Percentiles rank a stretch among this genome's conserved stretches.
Conservation (phyloP, 1,284 basidiomycete species). For the Abortiporus biennis region DNA sequence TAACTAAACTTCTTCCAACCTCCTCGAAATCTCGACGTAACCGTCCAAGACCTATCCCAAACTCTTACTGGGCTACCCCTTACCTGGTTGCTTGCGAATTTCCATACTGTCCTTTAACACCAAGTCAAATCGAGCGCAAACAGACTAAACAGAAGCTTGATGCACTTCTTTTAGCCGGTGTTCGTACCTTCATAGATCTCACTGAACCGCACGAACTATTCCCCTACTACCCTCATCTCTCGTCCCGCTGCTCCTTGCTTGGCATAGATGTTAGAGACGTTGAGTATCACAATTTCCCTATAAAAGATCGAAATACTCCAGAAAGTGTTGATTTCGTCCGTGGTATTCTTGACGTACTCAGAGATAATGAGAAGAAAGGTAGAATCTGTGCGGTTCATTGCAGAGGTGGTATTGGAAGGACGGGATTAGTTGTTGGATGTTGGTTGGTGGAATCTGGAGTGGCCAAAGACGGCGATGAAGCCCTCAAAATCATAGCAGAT, state of each 20-base stretch:
- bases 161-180: slow-evolving; percentile 59
- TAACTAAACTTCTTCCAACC: no score
- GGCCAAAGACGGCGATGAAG: slow-evolving; percentile 56
- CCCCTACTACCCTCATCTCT: slow-evolving; percentile 55
- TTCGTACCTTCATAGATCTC: slow-evolving; percentile 74
- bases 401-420: slow-evolving; percentile 70
- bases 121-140: slow-evolving; percentile 27
- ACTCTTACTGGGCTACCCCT: slow-evolving; percentile 76
- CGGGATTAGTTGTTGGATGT: slow-evolving; percentile 70
- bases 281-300: slow-evolving; percentile 72
- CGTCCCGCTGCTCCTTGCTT: slow-evolving; percentile 42
- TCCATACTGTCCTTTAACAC: slow-evolving; percentile 52
- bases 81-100: slow-evolving; percentile 72
- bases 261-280: slow-evolving; percentile 46
- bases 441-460: slow-evolving; percentile 66
- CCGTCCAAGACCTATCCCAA: slow-evolving; percentile 58
- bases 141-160: slow-evolving; percentile 56
- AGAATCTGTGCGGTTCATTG: slow-evolving; percentile 67
- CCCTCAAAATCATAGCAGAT: slow-evolving; percentile 52
- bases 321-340: slow-evolving; percentile 49
- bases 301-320: slow-evolving; percentile 62
- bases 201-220: slow-evolving; percentile 67
- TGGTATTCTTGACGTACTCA: slow-evolving; percentile 47
- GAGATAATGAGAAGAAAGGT: slow-evolving; percentile 48
- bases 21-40: no score